phyloP scores from a whole-genome alignment of 768 basidiomycete species.

The Sporobolomyces roseus region DNA sequence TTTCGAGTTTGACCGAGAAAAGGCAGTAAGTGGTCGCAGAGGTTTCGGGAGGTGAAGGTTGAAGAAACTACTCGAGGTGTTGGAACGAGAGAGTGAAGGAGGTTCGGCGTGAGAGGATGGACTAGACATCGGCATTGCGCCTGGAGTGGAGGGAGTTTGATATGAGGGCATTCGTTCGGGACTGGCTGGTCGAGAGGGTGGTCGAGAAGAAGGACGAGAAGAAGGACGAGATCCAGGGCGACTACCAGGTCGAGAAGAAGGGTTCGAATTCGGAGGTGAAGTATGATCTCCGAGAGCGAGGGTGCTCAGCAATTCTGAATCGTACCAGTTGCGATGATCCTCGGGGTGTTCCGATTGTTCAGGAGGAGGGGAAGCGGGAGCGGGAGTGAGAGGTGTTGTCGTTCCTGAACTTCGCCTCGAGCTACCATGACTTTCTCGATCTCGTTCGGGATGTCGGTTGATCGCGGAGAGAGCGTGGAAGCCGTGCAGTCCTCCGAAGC shows the following conservation, averaged over 20 bases:
- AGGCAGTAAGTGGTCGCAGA: constrained; percentile 41
- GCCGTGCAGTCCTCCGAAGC: constrained; percentile 34
- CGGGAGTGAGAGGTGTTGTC: background rate
- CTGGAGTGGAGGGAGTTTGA: constrained; percentile 21
- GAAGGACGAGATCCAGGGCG: constrained; percentile 43
- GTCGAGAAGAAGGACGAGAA: constrained; percentile 25
- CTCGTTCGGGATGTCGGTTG: constrained; percentile 7
- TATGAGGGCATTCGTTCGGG: constrained; percentile 23
- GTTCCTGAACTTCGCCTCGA: constrained; percentile 16
- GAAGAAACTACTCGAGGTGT: constrained; percentile 36
- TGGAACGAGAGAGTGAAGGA: constrained; percentile 18
- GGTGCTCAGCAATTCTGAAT: constrained; percentile 74
- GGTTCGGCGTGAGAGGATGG: constrained; percentile 21
- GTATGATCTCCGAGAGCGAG: constrained; percentile 51
- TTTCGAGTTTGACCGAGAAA: constrained; percentile 33
- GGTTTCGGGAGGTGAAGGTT: constrained; percentile 44
- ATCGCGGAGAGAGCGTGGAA: constrained; percentile 30
- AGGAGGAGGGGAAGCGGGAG: background rate
- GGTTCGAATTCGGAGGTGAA: constrained; percentile 46
- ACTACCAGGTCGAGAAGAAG: constrained; percentile 46
- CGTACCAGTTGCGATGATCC: constrained; percentile 65
- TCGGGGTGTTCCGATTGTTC: constrained; percentile 19
- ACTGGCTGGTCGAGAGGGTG: background rate
- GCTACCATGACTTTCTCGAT: background rate
- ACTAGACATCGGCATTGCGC: constrained; percentile 1